A percentile compares a stretch with the other conserved stretches of the same genome.
phyloP scores from a whole-genome alignment of 2,329 filamentous ascomycete species.

The Bipolaris cookei region DNA sequence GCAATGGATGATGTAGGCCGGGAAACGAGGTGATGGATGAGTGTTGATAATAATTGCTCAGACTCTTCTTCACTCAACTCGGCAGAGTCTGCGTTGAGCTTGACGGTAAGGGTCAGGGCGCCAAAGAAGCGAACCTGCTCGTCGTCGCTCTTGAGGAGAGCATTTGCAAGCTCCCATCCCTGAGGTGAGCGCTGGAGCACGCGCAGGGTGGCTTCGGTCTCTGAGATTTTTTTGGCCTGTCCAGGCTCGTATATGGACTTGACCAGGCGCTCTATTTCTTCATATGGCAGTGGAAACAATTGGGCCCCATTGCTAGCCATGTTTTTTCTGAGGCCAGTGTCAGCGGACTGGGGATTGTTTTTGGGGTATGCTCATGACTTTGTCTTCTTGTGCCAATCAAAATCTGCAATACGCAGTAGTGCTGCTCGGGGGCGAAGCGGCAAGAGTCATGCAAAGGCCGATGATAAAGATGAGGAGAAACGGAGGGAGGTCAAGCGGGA shows the following conservation, averaged over 20 bases:
- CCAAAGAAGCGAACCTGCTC: constrained; percentile 89
- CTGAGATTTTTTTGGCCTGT: constrained; percentile 53
- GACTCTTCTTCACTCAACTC: constrained; percentile 44
- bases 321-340: constrained; percentile 4
- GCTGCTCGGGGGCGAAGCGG: neutral
- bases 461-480: neutral
- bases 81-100: constrained; percentile 85
- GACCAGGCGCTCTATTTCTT: constrained; percentile 55
- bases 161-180: constrained; percentile 86
- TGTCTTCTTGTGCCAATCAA: constrained; percentile 2
- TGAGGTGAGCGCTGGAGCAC: constrained; percentile 77
- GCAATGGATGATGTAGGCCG: constrained; percentile 63
- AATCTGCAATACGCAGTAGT: neutral
- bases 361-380: neutral
- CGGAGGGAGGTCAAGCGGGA: neutral
- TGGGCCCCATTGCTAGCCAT: constrained; percentile 32
- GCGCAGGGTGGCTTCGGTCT: constrained; percentile 77
- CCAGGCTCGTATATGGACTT: constrained; percentile 59
- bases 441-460: neutral
- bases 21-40: constrained; percentile 44
- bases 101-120: constrained; percentile 89
- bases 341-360: neutral
- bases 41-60: constrained; percentile 45
- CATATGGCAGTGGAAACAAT: constrained; percentile 37
- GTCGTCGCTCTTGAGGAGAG: constrained; percentile 71